phyloP scores from a whole-genome alignment of 768 basidiomycete genomes.

The Pleurotus tuoliensis region DNA sequence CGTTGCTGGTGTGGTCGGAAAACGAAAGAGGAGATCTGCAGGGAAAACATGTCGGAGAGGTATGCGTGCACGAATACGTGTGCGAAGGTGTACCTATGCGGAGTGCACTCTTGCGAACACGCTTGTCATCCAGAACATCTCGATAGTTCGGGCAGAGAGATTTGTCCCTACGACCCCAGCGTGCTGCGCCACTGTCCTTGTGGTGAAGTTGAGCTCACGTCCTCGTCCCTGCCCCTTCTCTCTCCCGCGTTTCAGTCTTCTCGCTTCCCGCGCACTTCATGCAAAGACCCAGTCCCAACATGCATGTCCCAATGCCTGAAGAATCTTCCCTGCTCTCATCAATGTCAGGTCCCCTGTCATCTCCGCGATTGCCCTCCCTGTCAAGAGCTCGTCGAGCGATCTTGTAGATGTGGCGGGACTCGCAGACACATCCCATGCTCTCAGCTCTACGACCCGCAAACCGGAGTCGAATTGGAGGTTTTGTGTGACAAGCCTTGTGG shows the following conservation, averaged over 20 bases:
- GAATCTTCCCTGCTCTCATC: constrained; percentile 67
- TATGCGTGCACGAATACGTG: constrained; percentile 59
- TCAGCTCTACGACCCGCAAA: constrained; percentile 33
- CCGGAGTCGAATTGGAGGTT: constrained; percentile 43
- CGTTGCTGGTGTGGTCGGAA: constrained; percentile 83
- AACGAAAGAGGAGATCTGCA: constrained; percentile 57
- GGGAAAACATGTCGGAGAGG: constrained; percentile 65
- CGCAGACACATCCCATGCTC: constrained; percentile 54
- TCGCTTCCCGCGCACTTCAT: constrained; percentile 39
- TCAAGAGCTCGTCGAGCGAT: constrained; percentile 57
- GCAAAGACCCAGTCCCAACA: constrained; percentile 77
- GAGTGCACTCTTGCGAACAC: constrained; percentile 66
- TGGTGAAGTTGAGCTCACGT: constrained; percentile 37
- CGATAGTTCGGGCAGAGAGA: background rate
- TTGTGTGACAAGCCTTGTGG: constrained; percentile 79
- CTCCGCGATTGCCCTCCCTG: constrained; percentile 80
- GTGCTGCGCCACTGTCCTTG: constrained; percentile 78
- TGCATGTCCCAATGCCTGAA: constrained; percentile 70
- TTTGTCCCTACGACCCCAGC: constrained; percentile 73
- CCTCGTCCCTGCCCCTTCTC: constrained; percentile 33
- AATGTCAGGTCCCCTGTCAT: constrained; percentile 71
- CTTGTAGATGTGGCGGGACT: constrained; percentile 85
- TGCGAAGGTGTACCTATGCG: constrained; percentile 50
- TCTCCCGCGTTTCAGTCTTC: constrained; percentile 18
- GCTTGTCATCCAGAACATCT: constrained; percentile 51